Base-by-base conservation (phyloP, 805 yeast species). In the Starmerella stigmatis region DNA sequence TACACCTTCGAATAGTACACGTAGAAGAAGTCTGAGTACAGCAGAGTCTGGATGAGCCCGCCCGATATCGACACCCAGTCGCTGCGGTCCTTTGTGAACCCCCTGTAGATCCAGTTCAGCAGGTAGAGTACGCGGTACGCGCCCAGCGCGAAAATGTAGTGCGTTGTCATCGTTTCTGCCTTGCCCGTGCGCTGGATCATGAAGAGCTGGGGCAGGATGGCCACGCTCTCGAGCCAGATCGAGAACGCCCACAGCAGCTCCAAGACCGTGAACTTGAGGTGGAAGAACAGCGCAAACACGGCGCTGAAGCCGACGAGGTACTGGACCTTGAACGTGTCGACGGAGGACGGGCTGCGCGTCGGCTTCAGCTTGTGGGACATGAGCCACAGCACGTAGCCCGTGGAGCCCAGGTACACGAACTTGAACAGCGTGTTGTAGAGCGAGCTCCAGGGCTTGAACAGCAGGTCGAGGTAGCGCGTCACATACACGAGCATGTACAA, bases 1-100 rank as follows among this genome's bases (percentile, higher is more conserved):
- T 86, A 69, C 43, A 92, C 95, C 58, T 65, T 67, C 45, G 64
- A 72, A 68, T 89, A 89, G 66, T 92, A 92, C 53, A 92, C 72
- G 67, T 86, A 92, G 68, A 92, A 92, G 71, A 92, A 92, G 67
- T 92, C 98, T 2, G 96, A 86, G 67, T 92, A 92, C 27, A 92
- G 66, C 46, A 77, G 67, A 0, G 96, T 86, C 68, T 92, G 98
- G 32, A 86, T 63, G 27, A 92, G 50, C 20, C 97, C 97, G 0
- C 96, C 81, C 17, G 74, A 57, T 9, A 89, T 68, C 2, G 94
- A 73, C 45, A 88, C 69, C 52, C 72, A 72, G 58, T 86, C 95
- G 52, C 82, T 89, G 3, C 47, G 54, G 22, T 44, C 43, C 9
- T 20, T 25, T 11, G 72, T 64, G 13, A 64, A 52, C 66, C 79